Evolutionary conservation across 306 rosid species (phyloP).

Genomic region (Dicorynia guianensis): DNA sequence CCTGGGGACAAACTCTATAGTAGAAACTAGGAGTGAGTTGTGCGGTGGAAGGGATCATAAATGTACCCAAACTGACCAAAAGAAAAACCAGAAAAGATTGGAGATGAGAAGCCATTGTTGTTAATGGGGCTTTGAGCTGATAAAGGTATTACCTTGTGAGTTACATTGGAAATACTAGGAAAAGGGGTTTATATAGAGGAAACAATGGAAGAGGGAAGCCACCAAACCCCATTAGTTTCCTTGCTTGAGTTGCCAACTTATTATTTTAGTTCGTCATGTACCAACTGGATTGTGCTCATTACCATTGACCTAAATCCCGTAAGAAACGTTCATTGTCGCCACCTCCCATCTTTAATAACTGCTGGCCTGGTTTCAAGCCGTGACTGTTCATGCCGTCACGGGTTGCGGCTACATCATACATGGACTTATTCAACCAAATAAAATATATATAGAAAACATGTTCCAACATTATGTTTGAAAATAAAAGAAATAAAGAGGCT

Average conservation of each 20-base stretch:
- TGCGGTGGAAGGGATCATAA: conserved; percentile 28
- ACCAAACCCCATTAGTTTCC: neutral
- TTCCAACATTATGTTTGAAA: no score
- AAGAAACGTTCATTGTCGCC: no score
- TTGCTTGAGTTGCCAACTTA: neutral
- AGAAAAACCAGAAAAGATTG: conserved; percentile 28
- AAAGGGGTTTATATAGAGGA: conserved; percentile 37
- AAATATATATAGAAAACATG: no score
- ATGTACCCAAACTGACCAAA: conserved; percentile 16
- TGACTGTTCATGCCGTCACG: no score
- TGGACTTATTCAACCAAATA: no score
- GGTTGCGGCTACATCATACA: no score
- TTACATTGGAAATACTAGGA: no score
- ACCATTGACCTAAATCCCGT: neutral
- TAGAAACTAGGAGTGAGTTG: conserved; percentile 36
- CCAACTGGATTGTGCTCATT: conserved; percentile 16
- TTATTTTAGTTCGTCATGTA: conserved; percentile 16
- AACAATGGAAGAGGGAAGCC: neutral
- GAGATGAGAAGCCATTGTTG: conserved; percentile 37
- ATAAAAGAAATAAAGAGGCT: no score
- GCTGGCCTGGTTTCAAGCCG: no score
- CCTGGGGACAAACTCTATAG: conserved; percentile 40
- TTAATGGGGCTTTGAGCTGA: neutral
- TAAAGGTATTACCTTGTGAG: conserved; percentile 5
- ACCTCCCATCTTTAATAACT: no score